A percentile compares a stretch with the other conserved stretches of the same genome.
Conservation (phyloP, 139 green algal species). For the Haematococcus lacustris region DNA sequence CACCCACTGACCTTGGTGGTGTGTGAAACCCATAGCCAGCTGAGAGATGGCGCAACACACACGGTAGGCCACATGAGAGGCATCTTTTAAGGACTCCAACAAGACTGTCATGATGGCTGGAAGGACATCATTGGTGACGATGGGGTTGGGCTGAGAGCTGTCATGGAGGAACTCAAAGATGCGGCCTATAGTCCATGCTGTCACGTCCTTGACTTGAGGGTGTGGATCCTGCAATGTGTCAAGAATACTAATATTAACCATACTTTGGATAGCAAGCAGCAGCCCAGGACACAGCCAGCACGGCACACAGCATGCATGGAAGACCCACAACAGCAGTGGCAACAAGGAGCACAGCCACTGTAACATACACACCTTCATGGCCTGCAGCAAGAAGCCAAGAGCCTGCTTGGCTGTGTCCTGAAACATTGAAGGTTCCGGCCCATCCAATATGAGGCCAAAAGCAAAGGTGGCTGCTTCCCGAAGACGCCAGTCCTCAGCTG, state of each 20-base stretch:
- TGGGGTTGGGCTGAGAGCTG: slow-evolving; percentile 35
- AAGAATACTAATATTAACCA: too few species aligned
- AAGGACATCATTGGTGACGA: slow-evolving; percentile 58
- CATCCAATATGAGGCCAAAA: slow-evolving; percentile 94
- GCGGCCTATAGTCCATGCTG: slow-evolving; percentile 90
- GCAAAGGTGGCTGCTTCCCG: slow-evolving; percentile 93
- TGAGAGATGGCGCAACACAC: slow-evolving; percentile 79
- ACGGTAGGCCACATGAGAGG: slow-evolving; percentile 74
- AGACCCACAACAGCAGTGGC: too few species aligned
- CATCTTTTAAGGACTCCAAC: slow-evolving; percentile 62
- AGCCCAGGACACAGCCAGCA: too few species aligned
- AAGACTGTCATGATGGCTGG: slow-evolving; percentile 50
- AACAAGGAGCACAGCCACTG: too few species aligned
- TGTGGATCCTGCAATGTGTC: slow-evolving; percentile 74
- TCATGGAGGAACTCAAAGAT: slow-evolving; percentile 93
- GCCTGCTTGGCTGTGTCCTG: slow-evolving; percentile 58
- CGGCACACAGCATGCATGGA: too few species aligned
- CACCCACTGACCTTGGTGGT: slow-evolving; percentile 7
- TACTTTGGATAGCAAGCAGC: too few species aligned
- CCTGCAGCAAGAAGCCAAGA: slow-evolving; percentile 66
- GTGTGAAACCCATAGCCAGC: slow-evolving; percentile 66
- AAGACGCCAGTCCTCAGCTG: slow-evolving; percentile 78
- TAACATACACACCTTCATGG: slow-evolving; percentile 23
- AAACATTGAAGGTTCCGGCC: slow-evolving; percentile 61
- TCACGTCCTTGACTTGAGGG: slow-evolving; percentile 84